Evolutionary conservation across 441 rosid species (phyloP).

Genomic region (Mallotus repandus): DNA sequence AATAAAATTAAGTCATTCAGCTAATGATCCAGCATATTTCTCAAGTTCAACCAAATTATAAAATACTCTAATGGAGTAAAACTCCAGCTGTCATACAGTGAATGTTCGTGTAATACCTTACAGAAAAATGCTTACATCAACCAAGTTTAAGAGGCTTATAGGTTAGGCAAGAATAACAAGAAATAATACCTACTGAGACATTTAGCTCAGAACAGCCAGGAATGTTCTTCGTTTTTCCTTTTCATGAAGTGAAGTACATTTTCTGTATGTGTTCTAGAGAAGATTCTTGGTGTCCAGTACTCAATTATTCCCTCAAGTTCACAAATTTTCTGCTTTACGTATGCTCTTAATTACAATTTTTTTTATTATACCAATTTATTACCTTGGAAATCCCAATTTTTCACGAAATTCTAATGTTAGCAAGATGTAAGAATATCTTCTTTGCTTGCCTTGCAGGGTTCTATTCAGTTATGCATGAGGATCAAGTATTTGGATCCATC

Average conservation of each 20-base stretch:
- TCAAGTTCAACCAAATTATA: background rate
- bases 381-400: background rate
- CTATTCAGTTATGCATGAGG: too few species aligned
- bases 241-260: background rate
- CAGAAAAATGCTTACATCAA: background rate
- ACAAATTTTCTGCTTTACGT: background rate
- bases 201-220: background rate
- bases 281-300: background rate
- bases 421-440: background rate
- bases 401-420: background rate
- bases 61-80: background rate
- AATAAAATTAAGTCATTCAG: background rate
- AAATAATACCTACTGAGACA: background rate
- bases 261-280: too few species aligned
- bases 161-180: constrained; percentile 2
- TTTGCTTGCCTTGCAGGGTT: background rate
- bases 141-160: background rate
- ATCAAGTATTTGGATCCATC: too few species aligned
- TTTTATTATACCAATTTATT: too few species aligned
- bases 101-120: background rate
- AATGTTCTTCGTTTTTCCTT: background rate
- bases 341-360: background rate
- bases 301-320: background rate
- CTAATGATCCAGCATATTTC: background rate
- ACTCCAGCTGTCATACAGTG: background rate